Base-by-base conservation (phyloP, 192 early-diverging fungal genomes). In the Linnemannia zychae region DNA sequence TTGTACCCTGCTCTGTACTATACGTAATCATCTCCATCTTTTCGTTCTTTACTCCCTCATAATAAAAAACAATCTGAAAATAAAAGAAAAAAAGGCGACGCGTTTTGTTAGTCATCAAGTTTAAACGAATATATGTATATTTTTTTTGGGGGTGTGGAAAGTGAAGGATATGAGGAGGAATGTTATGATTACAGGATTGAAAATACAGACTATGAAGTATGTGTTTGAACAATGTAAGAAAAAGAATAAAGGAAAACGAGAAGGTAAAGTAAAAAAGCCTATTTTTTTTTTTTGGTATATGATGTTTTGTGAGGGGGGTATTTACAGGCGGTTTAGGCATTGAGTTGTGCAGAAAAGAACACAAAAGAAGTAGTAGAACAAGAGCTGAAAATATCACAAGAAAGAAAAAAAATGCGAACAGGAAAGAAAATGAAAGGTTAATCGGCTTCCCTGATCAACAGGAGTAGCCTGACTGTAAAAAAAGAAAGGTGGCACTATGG, bases 281-380 rank as follows among this genome's bases (percentile, higher is more conserved):
- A 57, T 57, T 57, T 57, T 53, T 57, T 57, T 57, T n/a, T n/a
- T n/a, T n/a, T 57, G 52, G 52, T 57, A 57, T 57, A 57, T n/a
- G n/a, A 7, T 52, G n/a, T n/a, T 52, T 57, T 24, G 52, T n/a
- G n/a, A n/a, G n/a, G n/a, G n/a, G n/a, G 52, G 52, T 57, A 57
- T 57, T 57, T 57, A 57, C 52, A 57, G 17, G n/a, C 0, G 52
- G 52, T n/a, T n/a, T n/a, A n/a, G n/a, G n/a, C 52, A 57, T 57
- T n/a, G 52, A 57, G 17, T 57, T 24, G n/a, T 0, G n/a, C 22
- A 1, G n/a, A 11, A 11, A 57, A 13, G 13, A 63, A 63, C 9
- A n/a, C 2, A 63, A 63, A 12, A n/a, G 13, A 63, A 31, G 28
- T 11, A 31, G 12, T 24, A 9, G 52, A n/a, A 2, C 52, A 18